A percentile compares a stretch with the other conserved stretches of the same genome.
These are phyloP conservation scores for Termitomyces sp. DNA, from an alignment of 768 basidiomycete genomes.

Conservation along the genomic window DNA sequence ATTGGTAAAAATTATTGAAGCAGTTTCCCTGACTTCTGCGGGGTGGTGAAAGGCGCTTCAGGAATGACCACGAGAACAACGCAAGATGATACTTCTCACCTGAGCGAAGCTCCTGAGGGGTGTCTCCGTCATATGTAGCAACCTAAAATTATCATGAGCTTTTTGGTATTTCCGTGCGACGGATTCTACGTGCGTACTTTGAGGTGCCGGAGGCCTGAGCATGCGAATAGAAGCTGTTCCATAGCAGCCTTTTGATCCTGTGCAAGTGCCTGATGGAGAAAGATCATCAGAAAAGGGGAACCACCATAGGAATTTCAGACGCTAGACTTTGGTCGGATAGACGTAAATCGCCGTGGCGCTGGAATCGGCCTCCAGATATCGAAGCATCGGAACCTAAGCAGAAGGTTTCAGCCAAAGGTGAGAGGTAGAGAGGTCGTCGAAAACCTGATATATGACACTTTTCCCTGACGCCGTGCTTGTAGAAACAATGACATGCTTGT, in stretches of 20 bases:
- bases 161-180: background rate
- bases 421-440: background rate
- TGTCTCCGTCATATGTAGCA: constrained; percentile 87
- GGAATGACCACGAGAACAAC: background rate
- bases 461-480: constrained; percentile 90
- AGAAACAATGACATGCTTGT: constrained; percentile 77
- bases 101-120: constrained; percentile 59
- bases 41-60: background rate
- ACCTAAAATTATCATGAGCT: constrained; percentile 29
- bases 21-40: constrained; percentile 62
- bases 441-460: constrained; percentile 81
- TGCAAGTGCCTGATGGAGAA: constrained; percentile 60
- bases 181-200: constrained; percentile 28
- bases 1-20: constrained; percentile 85
- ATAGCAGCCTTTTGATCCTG: constrained; percentile 79
- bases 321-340: constrained; percentile 77
- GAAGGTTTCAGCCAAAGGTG: background rate
- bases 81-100: constrained; percentile 29
- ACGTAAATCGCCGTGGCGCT: constrained; percentile 72
- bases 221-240: constrained; percentile 55
- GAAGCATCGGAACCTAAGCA: constrained; percentile 62
- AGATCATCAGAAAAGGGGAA: background rate
- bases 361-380: constrained; percentile 54
- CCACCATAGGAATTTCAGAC: background rate
- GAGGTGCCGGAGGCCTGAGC: constrained; percentile 57